phyloP scores from a whole-genome alignment of 768 basidiomycete genomes.

The Pulveroboletus ravenelii region DNA sequence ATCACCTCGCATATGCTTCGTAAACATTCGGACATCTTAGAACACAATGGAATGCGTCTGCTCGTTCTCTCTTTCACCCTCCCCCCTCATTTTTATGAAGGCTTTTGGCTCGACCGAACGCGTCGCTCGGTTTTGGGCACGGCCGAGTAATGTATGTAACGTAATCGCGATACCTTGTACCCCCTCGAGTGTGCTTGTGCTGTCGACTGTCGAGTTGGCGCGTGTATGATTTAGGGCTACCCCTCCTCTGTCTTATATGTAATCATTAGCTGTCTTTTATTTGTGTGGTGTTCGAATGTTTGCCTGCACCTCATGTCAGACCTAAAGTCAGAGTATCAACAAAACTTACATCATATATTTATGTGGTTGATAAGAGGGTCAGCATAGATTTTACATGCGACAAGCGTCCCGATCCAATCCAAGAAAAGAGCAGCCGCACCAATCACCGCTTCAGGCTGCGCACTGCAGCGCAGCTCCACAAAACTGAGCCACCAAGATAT shows the following conservation, averaged over 20 bases:
- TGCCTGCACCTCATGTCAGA: no score
- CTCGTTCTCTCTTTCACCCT: neutral
- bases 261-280: conserved; percentile 1
- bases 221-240: conserved; percentile 13
- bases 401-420: conserved; percentile 1
- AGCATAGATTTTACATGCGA: conserved; percentile 9
- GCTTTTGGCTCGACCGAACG: conserved; percentile 2
- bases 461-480: conserved; percentile 83
- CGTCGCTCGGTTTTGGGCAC: neutral
- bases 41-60: conserved; percentile 7
- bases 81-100: conserved; percentile 8
- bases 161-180: conserved; percentile 24
- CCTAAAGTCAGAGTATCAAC: no score
- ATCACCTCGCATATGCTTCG: neutral
- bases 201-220: neutral
- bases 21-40: conserved; percentile 14
- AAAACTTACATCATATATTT: no score
- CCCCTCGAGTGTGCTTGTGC: neutral
- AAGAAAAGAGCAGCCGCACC: neutral
- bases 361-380: conserved; percentile 3
- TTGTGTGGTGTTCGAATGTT: neutral
- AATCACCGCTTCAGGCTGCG: conserved; percentile 15
- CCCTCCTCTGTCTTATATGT: conserved; percentile 12
- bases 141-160: conserved; percentile 17
- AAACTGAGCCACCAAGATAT: conserved; percentile 82